Evolutionary conservation across 2,329 filamentous ascomycete genomes (phyloP).

Genomic region (Colletotrichum sidae): DNA sequence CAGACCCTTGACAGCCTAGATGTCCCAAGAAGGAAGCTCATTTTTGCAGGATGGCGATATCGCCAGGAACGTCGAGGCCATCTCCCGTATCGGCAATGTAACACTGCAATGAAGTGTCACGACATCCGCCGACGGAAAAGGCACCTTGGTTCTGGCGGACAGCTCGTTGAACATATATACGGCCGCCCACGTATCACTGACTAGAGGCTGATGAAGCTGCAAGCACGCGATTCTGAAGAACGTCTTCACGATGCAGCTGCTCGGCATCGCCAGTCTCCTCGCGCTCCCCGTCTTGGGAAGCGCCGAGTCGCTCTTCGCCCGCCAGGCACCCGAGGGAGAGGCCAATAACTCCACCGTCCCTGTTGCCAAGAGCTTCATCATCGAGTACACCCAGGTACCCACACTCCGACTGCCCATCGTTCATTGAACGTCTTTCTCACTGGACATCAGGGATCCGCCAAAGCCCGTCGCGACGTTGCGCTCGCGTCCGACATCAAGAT

Average conservation of each 20-base stretch:
- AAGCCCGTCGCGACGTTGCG: constrained; percentile 30
- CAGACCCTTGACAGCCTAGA: neutral
- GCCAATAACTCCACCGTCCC: constrained; percentile 23
- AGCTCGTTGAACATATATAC: too few species aligned
- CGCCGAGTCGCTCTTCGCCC: neutral
- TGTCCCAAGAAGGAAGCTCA: constrained; percentile 34
- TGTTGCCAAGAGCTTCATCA: constrained; percentile 37
- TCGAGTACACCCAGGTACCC: constrained; percentile 33
- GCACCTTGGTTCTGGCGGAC: too few species aligned
- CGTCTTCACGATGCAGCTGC: constrained; percentile 21
- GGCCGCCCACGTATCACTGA: too few species aligned
- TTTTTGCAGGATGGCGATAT: constrained; percentile 28
- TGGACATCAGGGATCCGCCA: constrained; percentile 8
- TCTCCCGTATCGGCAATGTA: constrained; percentile 29
- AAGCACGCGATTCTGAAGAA: neutral
- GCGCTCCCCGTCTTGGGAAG: constrained; percentile 21
- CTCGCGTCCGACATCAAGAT: constrained; percentile 26
- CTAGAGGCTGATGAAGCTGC: too few species aligned
- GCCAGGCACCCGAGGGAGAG: constrained; percentile 18
- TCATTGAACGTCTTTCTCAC: neutral
- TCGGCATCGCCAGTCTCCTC: constrained; percentile 12
- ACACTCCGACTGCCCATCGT: rapidly evolving
- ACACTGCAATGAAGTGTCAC: constrained; percentile 10
- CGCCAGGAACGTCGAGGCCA: constrained; percentile 8
- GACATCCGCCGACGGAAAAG: rapidly evolving